Percentiles rank a stretch among this genome's conserved stretches.
phyloP scores from a whole-genome alignment of 768 basidiomycete genomes.

The Naganishia antarctica region DNA sequence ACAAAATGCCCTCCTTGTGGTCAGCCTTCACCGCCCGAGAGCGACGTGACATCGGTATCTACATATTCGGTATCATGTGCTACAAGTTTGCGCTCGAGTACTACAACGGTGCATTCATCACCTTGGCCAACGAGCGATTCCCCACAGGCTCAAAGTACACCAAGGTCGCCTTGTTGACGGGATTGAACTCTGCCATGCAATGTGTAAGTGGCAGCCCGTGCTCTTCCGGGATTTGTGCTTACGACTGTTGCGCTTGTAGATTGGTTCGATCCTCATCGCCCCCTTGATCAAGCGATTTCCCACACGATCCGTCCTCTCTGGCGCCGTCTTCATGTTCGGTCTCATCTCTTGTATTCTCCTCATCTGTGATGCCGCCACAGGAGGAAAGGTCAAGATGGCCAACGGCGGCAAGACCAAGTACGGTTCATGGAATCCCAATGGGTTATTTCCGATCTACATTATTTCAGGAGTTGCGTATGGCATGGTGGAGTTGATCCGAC shows the following conservation, averaged over 20 bases:
- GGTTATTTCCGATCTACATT: slow-evolving; percentile 34
- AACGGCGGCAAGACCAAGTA: slow-evolving; percentile 32
- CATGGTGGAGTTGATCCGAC: slow-evolving; percentile 44
- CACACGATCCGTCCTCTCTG: slow-evolving; percentile 39
- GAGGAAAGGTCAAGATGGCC: slow-evolving; percentile 27
- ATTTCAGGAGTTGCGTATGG: slow-evolving; percentile 40
- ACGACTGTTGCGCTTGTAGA: not conserved
- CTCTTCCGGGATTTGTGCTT: not conserved
- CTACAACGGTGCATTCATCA: slow-evolving; percentile 29
- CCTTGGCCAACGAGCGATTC: slow-evolving; percentile 36
- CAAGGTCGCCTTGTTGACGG: slow-evolving; percentile 37
- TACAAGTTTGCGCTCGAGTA: slow-evolving; percentile 33
- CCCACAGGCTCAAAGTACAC: slow-evolving; percentile 32
- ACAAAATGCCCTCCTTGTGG: slow-evolving; percentile 13
- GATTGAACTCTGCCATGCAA: slow-evolving; percentile 40
- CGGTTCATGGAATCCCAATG: slow-evolving; percentile 37
- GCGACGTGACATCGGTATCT: slow-evolving; percentile 26
- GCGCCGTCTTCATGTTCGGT: slow-evolving; percentile 39
- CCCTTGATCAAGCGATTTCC: slow-evolving; percentile 40
- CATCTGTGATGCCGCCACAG: slow-evolving; percentile 40
- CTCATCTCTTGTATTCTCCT: slow-evolving; percentile 36
- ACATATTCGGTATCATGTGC: slow-evolving; percentile 26
- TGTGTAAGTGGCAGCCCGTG: slow-evolving; percentile 28
- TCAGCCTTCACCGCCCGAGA: slow-evolving; percentile 20
- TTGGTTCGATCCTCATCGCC: slow-evolving; percentile 40